These are phyloP conservation scores for Aureobasidium uvarum DNA, from an alignment of 2,329 filamentous ascomycete species.

Conservation along the genomic window DNA sequence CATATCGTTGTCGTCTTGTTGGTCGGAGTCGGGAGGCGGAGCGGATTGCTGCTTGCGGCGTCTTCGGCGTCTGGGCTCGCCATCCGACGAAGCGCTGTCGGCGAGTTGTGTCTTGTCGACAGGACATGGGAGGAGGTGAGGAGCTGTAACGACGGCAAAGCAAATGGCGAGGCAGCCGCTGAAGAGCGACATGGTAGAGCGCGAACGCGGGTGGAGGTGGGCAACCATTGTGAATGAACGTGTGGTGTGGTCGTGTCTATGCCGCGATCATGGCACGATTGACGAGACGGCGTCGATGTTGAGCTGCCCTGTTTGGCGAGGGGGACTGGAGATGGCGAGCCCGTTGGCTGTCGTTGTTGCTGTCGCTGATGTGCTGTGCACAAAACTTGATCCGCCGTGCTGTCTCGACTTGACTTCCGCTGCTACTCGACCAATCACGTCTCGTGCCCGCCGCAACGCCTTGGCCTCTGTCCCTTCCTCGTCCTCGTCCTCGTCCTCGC, in stretches of 20 bases:
- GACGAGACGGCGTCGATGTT: not conserved
- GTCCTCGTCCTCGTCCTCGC: not conserved
- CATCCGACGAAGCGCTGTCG: slow-evolving; percentile 55
- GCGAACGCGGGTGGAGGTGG: slow-evolving; percentile 86
- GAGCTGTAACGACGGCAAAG: slow-evolving; percentile 87
- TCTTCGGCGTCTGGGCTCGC: slow-evolving; percentile 41
- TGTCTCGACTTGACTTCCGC: slow-evolving; percentile 5
- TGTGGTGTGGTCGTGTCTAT: not conserved
- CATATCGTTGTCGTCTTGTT: slow-evolving; percentile 23
- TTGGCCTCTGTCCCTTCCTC: not conserved
- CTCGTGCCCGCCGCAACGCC: not conserved
- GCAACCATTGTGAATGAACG: slow-evolving; percentile 34
- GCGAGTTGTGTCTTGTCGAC: slow-evolving; percentile 71
- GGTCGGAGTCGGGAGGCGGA: slow-evolving; percentile 32
- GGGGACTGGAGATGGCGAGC: not conserved
- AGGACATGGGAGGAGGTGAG: slow-evolving; percentile 88
- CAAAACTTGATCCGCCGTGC: not conserved
- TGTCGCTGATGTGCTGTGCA: not conserved
- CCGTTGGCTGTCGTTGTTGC: not conserved
- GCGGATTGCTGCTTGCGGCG: slow-evolving; percentile 44
- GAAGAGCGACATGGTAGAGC: slow-evolving; percentile 91
- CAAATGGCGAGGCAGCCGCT: slow-evolving; percentile 85
- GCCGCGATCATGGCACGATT: not conserved
- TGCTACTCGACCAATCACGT: not conserved
- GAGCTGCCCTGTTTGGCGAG: not conserved